These are phyloP conservation scores for Podaxis sp. DNA, from an alignment of 768 basidiomycete genomes.

Conservation along the genomic window DNA sequence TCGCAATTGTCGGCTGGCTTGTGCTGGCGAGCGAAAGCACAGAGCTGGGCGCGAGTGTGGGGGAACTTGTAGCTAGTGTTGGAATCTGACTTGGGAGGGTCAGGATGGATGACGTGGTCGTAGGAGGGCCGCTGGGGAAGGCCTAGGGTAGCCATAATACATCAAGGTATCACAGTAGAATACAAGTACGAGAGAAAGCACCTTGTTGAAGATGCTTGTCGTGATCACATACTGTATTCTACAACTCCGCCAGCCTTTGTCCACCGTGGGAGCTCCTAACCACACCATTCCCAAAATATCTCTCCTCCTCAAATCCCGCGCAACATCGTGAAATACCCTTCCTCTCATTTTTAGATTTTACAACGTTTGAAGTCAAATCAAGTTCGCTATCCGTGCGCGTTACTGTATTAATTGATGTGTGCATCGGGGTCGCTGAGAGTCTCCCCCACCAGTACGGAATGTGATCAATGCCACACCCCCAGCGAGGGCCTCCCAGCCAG, in stretches of 20 bases:
- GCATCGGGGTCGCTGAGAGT: no score
- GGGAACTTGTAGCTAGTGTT: slow-evolving; percentile 51
- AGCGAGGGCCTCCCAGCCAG: no score
- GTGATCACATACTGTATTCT: neutral
- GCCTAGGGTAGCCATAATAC: slow-evolving; percentile 12
- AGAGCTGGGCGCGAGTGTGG: slow-evolving; percentile 81
- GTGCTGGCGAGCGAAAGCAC: slow-evolving; percentile 71
- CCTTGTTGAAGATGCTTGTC: neutral
- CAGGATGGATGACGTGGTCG: neutral
- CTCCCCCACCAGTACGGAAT: no score
- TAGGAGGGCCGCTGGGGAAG: slow-evolving; percentile 1
- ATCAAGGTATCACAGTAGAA: slow-evolving; percentile 7
- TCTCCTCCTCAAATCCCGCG: neutral
- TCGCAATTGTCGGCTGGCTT: slow-evolving; percentile 61
- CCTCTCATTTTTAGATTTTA: no score
- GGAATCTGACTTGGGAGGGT: neutral
- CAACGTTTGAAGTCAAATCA: no score
- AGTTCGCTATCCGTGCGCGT: no score
- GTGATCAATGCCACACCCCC: no score
- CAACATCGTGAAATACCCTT: neutral
- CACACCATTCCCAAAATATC: slow-evolving; percentile 9
- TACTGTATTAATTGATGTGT: no score
- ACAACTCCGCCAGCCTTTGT: neutral
- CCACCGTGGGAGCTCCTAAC: slow-evolving; percentile 9
- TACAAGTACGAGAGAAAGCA: slow-evolving; percentile 3